phyloP scores from a whole-genome alignment of 192 early-diverging fungal species.

The Ambispora gerdemannii region DNA sequence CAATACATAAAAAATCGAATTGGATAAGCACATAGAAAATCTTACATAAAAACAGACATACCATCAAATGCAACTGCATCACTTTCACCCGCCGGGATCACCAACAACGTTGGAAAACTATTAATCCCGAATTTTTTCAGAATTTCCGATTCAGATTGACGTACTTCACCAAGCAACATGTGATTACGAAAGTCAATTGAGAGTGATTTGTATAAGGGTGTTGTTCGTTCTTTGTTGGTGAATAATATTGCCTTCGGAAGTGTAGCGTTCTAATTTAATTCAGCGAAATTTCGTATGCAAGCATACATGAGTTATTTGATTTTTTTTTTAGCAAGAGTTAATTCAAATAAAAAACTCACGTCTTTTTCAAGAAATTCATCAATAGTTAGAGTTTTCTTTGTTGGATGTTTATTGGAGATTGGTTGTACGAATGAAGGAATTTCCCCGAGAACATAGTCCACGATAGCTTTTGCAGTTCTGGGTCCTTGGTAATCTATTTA shows the following conservation, averaged over 20 bases:
- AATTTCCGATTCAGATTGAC: slow-evolving; percentile 47
- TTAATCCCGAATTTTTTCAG: slow-evolving; percentile 57
- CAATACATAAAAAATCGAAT: slow-evolving; percentile 52
- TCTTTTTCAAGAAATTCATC: slow-evolving; percentile 57
- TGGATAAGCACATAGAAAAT: too few relatives aligned
- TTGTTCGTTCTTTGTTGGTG: slow-evolving; percentile 69
- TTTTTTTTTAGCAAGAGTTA: background rate
- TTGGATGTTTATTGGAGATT: slow-evolving; percentile 49
- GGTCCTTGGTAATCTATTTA: slow-evolving; percentile 67
- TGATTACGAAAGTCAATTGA: slow-evolving; percentile 70
- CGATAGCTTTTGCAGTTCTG: slow-evolving; percentile 69
- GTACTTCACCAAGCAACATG: slow-evolving; percentile 72
- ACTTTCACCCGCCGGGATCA: slow-evolving; percentile 53
- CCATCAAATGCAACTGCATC: slow-evolving; percentile 57
- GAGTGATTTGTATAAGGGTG: slow-evolving; percentile 84
- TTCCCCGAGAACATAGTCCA: slow-evolving; percentile 63
- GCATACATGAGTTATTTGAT: background rate
- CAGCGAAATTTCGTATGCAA: too few relatives aligned
- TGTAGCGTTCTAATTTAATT: slow-evolving; percentile 44
- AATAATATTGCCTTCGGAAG: slow-evolving; percentile 75
- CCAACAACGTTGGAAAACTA: slow-evolving; percentile 63
- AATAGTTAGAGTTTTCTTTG: slow-evolving; percentile 48
- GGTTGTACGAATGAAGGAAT: slow-evolving; percentile 58
- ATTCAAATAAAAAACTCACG: slow-evolving; percentile 34
- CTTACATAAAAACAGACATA: slow-evolving; percentile 62